Evolutionary conservation across 257 asterid species (phyloP).

Genomic region (Salvia rosmarinus): DNA sequence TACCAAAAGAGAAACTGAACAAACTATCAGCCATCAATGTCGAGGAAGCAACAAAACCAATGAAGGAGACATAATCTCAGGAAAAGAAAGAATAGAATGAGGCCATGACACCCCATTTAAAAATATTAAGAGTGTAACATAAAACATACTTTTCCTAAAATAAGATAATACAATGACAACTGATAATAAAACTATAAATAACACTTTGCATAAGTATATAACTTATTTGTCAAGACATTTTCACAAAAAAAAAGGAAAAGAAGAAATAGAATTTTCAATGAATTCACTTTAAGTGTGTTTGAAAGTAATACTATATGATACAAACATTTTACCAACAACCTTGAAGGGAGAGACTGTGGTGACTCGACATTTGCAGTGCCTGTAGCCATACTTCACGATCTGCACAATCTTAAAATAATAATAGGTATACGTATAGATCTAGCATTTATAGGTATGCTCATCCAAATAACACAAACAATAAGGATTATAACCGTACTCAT

Average conservation of each 20-base stretch:
- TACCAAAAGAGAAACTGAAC: constrained; percentile 11
- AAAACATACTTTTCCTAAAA: neutral
- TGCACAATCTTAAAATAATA: neutral
- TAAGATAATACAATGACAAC: neutral
- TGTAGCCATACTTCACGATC: constrained; percentile 19
- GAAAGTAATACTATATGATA: neutral
- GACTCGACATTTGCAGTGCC: neutral
- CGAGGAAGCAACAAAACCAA: constrained; percentile 2
- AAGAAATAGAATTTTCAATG: too few species aligned
- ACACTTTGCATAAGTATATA: neutral
- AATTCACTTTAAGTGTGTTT: neutral
- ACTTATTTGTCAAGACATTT: neutral
- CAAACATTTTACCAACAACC: constrained; percentile 10
- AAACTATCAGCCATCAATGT: neutral
- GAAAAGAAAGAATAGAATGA: neutral
- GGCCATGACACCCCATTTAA: neutral
- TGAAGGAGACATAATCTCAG: neutral
- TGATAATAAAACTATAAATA: neutral
- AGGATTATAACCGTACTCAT: too few species aligned
- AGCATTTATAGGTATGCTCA: neutral
- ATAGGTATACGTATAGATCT: too few species aligned
- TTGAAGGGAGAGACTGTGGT: neutral
- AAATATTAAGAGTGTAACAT: neutral
- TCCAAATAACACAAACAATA: neutral
- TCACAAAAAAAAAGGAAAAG: too few species aligned